Conservation (phyloP, 2,329 filamentous ascomycete genomes). For the Arthrobotrys sinensis region DNA sequence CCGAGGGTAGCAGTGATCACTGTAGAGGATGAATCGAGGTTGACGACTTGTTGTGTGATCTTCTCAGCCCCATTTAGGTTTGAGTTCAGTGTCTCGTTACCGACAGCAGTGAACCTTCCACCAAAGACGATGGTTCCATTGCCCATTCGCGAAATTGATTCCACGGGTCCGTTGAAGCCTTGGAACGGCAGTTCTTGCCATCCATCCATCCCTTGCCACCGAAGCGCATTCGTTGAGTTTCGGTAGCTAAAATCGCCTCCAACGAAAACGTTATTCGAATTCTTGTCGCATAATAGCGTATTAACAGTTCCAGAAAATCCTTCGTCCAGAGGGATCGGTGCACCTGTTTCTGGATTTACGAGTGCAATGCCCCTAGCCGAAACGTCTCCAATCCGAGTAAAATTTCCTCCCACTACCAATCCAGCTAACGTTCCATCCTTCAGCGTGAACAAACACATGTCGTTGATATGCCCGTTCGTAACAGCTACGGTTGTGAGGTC, state of each 20-base stretch:
- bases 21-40: slow-evolving; percentile 80
- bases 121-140: slow-evolving; percentile 93
- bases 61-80: slow-evolving; percentile 73
- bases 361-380: slow-evolving; percentile 84
- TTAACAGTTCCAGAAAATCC: slow-evolving; percentile 88
- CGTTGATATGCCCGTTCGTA: slow-evolving; percentile 86
- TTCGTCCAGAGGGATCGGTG: slow-evolving; percentile 78
- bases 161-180: slow-evolving; percentile 94
- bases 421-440: slow-evolving; percentile 78
- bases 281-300: slow-evolving; percentile 84
- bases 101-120: slow-evolving; percentile 88
- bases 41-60: slow-evolving; percentile 77
- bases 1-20: slow-evolving; percentile 77
- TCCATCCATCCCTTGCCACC: slow-evolving; percentile 78
- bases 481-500: slow-evolving; percentile 81
- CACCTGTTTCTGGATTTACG: slow-evolving; percentile 80
- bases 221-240: slow-evolving; percentile 90
- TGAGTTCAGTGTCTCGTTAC: slow-evolving; percentile 80
- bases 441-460: slow-evolving; percentile 85
- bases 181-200: slow-evolving; percentile 90
- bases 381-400: slow-evolving; percentile 86
- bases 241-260: slow-evolving; percentile 86
- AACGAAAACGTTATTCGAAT: slow-evolving; percentile 85
- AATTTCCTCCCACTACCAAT: slow-evolving; percentile 92
- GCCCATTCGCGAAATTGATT: slow-evolving; percentile 83